A percentile compares a stretch with the other conserved stretches of the same genome.
Conservation (phyloP, 139 green algal species). For the Ettlia oleoabundans region DNA sequence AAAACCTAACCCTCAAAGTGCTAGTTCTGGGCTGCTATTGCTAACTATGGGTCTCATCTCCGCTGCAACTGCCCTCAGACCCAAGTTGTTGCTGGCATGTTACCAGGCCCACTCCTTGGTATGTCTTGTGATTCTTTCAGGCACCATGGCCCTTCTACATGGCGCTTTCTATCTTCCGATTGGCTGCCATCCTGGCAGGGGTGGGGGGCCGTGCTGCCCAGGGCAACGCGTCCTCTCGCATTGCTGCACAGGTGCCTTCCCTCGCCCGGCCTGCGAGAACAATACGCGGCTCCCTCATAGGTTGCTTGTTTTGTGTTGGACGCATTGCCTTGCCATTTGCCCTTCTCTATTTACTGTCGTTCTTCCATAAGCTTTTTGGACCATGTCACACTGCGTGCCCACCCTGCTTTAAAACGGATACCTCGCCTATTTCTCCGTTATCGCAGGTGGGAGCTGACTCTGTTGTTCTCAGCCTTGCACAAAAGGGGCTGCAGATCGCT, state of each 20-base stretch:
- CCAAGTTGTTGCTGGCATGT: neutral
- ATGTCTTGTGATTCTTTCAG: neutral
- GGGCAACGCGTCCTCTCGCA: constrained; percentile 88
- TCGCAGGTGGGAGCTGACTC: constrained; percentile 58
- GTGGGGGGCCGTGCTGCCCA: constrained; percentile 73
- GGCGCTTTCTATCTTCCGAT: constrained; percentile 89
- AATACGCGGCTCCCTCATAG: too few species aligned
- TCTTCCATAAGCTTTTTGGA: too few species aligned
- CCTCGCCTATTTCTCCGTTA: neutral
- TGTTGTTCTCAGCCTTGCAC: constrained; percentile 69
- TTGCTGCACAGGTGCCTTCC: constrained; percentile 57
- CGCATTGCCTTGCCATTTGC: too few species aligned
- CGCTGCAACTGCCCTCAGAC: too few species aligned
- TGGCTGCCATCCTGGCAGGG: constrained; percentile 91
- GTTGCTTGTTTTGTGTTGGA: too few species aligned
- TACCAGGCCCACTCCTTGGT: neutral
- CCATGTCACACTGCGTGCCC: too few species aligned
- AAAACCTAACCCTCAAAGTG: too few species aligned
- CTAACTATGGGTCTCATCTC: too few species aligned
- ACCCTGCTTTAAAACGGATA: too few species aligned
- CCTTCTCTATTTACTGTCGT: too few species aligned
- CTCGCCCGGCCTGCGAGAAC: too few species aligned
- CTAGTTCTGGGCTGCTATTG: neutral
- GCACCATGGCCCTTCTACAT: constrained; percentile 92
- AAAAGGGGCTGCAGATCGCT: constrained; percentile 65